Conservation (phyloP, 257 asterid species). For the Ilex asprella region DNA sequence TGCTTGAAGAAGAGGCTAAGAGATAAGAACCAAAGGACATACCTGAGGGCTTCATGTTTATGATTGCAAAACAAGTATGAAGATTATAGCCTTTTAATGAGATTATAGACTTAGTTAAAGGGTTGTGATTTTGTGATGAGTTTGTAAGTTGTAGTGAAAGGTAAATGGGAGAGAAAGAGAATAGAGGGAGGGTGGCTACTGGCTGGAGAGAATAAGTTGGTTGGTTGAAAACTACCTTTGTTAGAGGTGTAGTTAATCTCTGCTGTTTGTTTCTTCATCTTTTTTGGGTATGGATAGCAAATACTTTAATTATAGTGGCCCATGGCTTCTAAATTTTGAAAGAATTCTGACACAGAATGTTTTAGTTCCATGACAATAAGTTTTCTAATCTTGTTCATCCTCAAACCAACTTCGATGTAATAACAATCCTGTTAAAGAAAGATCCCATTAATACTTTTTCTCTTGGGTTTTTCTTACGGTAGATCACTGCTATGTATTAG, state of each 20-base stretch:
- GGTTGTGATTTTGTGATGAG: not conserved
- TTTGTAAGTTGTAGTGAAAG: conserved; percentile 4
- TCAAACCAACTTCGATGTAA: conserved; percentile 7
- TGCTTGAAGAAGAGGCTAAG: conserved; percentile 10
- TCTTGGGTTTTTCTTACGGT: too few species aligned
- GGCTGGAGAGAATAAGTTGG: conserved; percentile 25
- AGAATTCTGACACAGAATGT: conserved; percentile 23
- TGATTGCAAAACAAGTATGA: not conserved
- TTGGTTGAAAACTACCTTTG: conserved; percentile 35
- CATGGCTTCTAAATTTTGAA: conserved; percentile 37
- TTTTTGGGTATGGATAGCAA: conserved; percentile 32
- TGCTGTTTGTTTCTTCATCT: conserved; percentile 29
- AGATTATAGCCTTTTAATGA: conserved; percentile 15
- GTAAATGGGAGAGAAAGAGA: conserved; percentile 10
- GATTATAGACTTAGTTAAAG: conserved; percentile 15
- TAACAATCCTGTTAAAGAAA: conserved; percentile 1
- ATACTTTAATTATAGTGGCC: conserved; percentile 42
- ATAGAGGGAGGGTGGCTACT: conserved; percentile 17
- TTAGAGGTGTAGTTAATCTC: conserved; percentile 21
- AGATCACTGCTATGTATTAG: too few species aligned
- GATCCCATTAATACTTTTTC: too few species aligned
- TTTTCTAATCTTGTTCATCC: not conserved
- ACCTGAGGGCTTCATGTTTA: conserved; percentile 26
- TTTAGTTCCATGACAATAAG: conserved; percentile 19
- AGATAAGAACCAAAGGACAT: conserved; percentile 14